Conservation (phyloP, 257 asterid genomes). For the Nicotiana sylvestris region DNA sequence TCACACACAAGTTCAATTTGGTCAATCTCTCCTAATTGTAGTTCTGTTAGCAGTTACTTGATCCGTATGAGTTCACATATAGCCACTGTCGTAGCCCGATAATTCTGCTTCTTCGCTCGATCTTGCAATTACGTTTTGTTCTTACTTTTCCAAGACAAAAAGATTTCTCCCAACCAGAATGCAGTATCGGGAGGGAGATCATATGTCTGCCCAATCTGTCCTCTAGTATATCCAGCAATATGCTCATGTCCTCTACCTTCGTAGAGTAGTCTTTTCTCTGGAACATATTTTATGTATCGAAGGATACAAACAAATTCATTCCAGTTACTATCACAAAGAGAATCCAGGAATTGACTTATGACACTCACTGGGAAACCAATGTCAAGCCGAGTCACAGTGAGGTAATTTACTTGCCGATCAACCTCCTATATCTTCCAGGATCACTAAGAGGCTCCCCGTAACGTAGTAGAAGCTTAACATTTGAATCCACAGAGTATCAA, state of each 20-base stretch:
- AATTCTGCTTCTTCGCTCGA: not conserved
- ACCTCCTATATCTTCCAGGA: not conserved
- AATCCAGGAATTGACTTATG: not conserved
- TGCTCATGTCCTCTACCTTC: not conserved
- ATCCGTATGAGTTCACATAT: not conserved
- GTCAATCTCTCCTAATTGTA: not conserved
- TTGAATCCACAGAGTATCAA: not conserved
- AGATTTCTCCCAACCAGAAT: not conserved
- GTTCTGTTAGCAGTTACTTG: not conserved
- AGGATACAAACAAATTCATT: not conserved
- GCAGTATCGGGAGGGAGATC: not conserved
- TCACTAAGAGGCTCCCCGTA: not conserved
- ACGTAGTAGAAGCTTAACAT: not conserved
- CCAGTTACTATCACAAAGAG: not conserved
- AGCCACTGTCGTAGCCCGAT: not conserved
- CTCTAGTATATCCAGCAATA: not conserved
- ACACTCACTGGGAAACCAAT: not conserved
- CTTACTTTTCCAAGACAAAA: not conserved
- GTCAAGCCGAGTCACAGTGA: not conserved
- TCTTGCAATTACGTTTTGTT: not conserved
- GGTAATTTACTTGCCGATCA: not conserved
- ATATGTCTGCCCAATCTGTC: not conserved
- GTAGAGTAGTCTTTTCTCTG: not conserved
- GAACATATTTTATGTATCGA: not conserved
- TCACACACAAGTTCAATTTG: not conserved